A percentile compares a stretch with the other conserved stretches of the same genome.
phyloP scores from a whole-genome alignment of 306 rosid genomes.

The Spatholobus suberectus region DNA sequence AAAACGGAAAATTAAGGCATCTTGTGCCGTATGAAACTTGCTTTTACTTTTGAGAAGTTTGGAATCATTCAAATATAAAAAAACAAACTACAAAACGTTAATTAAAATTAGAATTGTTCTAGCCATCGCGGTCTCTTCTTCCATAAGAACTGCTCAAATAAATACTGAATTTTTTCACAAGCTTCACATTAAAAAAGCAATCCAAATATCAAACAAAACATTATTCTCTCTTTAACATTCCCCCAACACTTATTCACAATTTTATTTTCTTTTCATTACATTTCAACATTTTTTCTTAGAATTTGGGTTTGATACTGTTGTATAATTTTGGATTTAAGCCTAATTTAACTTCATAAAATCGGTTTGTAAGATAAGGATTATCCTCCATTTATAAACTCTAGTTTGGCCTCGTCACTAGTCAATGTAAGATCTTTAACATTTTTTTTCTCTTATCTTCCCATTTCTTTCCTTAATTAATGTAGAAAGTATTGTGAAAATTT shows the following conservation, averaged over 20 bases:
- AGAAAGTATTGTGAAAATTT: neutral
- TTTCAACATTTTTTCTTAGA: too few species aligned
- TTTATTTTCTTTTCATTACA: neutral
- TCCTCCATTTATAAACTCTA: too few species aligned
- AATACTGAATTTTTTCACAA: conserved; percentile 23
- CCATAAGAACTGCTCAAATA: neutral
- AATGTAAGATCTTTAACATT: too few species aligned
- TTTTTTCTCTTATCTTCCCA: neutral
- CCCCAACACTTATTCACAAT: neutral
- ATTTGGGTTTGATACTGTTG: too few species aligned
- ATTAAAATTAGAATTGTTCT: neutral
- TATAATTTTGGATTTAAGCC: too few species aligned
- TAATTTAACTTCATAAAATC: too few species aligned
- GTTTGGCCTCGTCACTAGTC: too few species aligned
- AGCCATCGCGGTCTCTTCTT: neutral
- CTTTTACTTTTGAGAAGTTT: conserved; percentile 14
- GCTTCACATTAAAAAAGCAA: neutral
- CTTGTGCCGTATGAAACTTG: neutral
- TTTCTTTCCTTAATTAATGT: neutral
- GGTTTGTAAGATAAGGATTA: too few species aligned
- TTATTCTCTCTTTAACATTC: neutral
- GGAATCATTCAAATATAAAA: conserved; percentile 20
- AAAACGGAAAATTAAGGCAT: neutral
- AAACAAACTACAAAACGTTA: neutral
- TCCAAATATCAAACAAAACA: neutral